Percentiles rank a stretch among this genome's conserved stretches.
phyloP scores from a whole-genome alignment of 257 asterid species.

The Fraxinus quadrangulata region DNA sequence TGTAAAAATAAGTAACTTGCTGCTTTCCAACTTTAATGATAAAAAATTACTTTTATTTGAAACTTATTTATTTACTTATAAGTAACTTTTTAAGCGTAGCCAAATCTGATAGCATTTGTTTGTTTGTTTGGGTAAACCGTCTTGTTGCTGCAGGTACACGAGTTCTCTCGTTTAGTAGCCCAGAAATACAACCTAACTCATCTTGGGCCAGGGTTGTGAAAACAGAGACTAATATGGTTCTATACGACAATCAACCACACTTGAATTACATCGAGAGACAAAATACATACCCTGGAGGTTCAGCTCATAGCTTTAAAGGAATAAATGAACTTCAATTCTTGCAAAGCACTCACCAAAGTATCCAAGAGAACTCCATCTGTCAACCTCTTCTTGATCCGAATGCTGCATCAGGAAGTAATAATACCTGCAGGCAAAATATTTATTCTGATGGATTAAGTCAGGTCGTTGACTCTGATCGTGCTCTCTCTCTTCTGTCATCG shows the following conservation, averaged over 20 bases:
- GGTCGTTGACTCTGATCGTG: slow-evolving; percentile 63
- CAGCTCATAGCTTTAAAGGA: slow-evolving; percentile 36
- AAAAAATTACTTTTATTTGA: neutral
- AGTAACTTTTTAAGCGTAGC: neutral
- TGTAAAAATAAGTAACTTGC: neutral
- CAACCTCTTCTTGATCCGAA: slow-evolving; percentile 43
- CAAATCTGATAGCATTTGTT: neutral
- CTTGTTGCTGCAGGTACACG: slow-evolving; percentile 39
- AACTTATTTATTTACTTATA: neutral
- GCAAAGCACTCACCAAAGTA: slow-evolving; percentile 24
- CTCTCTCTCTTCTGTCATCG: slow-evolving; percentile 99
- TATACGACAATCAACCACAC: slow-evolving; percentile 39
- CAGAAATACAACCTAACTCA: slow-evolving; percentile 47
- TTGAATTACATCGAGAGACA: slow-evolving; percentile 39
- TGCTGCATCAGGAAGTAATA: slow-evolving; percentile 29
- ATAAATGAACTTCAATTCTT: slow-evolving; percentile 46
- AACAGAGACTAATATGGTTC: slow-evolving; percentile 36
- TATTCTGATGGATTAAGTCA: slow-evolving; percentile 47
- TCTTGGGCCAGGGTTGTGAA: slow-evolving; percentile 51
- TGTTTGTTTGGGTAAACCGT: neutral
- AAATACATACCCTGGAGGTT: slow-evolving; percentile 35
- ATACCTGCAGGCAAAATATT: slow-evolving; percentile 35
- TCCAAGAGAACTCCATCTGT: slow-evolving; percentile 34
- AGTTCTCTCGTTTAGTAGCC: slow-evolving; percentile 52
- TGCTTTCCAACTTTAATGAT: neutral